Base-by-base conservation (phyloP, 2,329 filamentous ascomycete species). In the Gremmenia infestans region DNA sequence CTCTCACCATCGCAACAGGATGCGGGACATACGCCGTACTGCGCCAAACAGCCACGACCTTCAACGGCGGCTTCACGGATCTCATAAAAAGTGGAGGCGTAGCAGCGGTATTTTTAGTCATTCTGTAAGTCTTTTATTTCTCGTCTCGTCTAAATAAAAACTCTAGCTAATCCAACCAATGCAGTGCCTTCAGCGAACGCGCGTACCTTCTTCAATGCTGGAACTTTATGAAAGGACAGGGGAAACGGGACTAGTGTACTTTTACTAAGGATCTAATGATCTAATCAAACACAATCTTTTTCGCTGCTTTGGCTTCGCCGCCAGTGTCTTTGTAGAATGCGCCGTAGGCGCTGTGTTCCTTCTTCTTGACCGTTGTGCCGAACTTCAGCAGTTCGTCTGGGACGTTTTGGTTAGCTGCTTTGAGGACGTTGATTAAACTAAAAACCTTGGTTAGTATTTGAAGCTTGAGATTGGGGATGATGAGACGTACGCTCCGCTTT, bases 291-390 rank as follows among this genome's bases (percentile, higher is more conserved):
- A 85, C 92, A 70, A 97, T 96, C 79, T 96, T 97, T 55, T 88
- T 94, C 28, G 89, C 86, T 72, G 89, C 74, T 93, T 88, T 71
- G 82, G 89, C 72, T 86, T 86, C 66, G 90, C 88, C 8, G 89
- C 85, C 22, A 1, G 48, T 57, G 66, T 97, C 91, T 74, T 94
- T 96, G 80, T 89, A 96, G 72, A 97, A 97, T 35, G 91, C 91
- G 55, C 94, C 94, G 70, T 97, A 99, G 48, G 89, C 88, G 68
- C 91, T 89, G 75, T 99, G 94, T 49, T 86, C 83, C 91, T 97
- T 97, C 84, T 96, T 97, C 84, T 97, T 99, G 52, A 99, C 94
- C 0, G 93, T 97, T 22, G 91, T 96, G 67, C 94, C 94, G 65
- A 97, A 99, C 75, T 96, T 97, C 72, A 97, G 79, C 39, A 99